Base-by-base conservation (phyloP, 768 basidiomycete genomes). In the Hypholoma sublateritium region DNA sequence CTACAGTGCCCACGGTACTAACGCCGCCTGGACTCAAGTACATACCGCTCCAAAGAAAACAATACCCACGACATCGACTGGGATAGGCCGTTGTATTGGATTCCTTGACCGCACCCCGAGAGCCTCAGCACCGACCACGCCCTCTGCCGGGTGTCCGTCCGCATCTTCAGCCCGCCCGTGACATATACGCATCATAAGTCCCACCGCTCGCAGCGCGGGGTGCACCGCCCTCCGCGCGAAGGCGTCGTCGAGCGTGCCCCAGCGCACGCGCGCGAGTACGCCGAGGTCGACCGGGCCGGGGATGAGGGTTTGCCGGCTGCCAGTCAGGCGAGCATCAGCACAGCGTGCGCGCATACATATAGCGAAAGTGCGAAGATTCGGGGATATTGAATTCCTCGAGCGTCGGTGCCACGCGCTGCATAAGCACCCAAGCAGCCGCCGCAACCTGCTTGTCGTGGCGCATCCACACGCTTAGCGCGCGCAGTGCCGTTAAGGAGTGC, bases 281-380 rank as follows among this genome's bases (percentile, higher is more conserved):
- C 56, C 48, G 19, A 61, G 13, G 56, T 61, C 53, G 9, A 61
- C 45, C 9, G 56, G 50, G 12, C 56, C 56, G 5, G 49, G 56
- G 14, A 55, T 43, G 13, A 57, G 22, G 1, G 17, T n/a, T n/a
- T 36, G 2, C 53, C 56, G 51, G 55, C 56, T 55, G 21, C 13
- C 16, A 21, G n/a, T n/a, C n/a, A 45, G 12, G n/a, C 11, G 17
- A 22, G 19, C 3, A 13, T 28, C 6, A 34, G 16, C 3, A 9
- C 9, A 7, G n/a, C n/a, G n/a, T n/a, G n/a, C n/a, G n/a, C 1
- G 22, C 8, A 0, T 1, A 8, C 59, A 32, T 54, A 57, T 56
- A 50, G 45, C 49, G 48, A 21, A 57, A 57, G 7, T 57, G 59
- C 19, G 59, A 54, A 11, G 57, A 17, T n/a, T 57, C 59, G 13